Conservation (phyloP, 805 yeast species). For the Cyberlindnera samutprakarnensis region DNA sequence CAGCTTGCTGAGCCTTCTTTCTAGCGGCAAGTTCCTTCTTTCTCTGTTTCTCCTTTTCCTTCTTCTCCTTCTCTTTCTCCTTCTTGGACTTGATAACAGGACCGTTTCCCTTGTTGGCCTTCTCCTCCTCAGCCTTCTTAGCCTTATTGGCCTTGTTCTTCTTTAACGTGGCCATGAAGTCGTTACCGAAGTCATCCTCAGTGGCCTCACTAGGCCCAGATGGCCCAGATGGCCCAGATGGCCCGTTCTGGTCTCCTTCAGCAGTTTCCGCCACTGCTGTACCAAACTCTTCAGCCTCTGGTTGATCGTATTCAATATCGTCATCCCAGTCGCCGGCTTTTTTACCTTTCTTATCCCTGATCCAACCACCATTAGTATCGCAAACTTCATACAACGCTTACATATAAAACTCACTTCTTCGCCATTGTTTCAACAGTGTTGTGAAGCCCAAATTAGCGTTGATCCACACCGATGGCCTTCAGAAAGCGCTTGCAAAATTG, state of each 20-base stretch:
- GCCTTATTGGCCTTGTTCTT: slow-evolving; percentile 70
- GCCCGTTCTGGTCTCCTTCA: slow-evolving; percentile 6
- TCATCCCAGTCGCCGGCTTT: slow-evolving; percentile 81
- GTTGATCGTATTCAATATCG: slow-evolving; percentile 45
- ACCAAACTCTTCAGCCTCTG: slow-evolving; percentile 48
- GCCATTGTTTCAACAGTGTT: too few species aligned
- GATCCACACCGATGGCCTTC: too few species aligned
- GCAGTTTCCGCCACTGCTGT: slow-evolving; percentile 25
- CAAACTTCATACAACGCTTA: too few species aligned
- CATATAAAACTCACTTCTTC: slow-evolving; percentile 14
- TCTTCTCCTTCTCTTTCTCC: slow-evolving; percentile 92
- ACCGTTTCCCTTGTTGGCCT: slow-evolving; percentile 37
- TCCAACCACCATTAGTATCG: too few species aligned
- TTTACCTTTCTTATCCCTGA: slow-evolving; percentile 54
- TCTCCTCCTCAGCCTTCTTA: slow-evolving; percentile 54
- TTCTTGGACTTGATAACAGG: slow-evolving; percentile 84
- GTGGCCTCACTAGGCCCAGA: slow-evolving; percentile 25
- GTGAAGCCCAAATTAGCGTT: too few species aligned
- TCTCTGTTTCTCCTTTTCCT: slow-evolving; percentile 81
- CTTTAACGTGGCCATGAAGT: slow-evolving; percentile 78
- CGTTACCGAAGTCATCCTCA: slow-evolving; percentile 45
- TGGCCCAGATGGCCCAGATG: slow-evolving; percentile 15
- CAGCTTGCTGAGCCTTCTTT: slow-evolving; percentile 45
- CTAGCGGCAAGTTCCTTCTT: slow-evolving; percentile 86
- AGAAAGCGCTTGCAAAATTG: too few species aligned